Evolutionary conservation across 2,329 filamentous ascomycete species (phyloP).

Genomic region (Cordyceps cateniannulata): DNA sequence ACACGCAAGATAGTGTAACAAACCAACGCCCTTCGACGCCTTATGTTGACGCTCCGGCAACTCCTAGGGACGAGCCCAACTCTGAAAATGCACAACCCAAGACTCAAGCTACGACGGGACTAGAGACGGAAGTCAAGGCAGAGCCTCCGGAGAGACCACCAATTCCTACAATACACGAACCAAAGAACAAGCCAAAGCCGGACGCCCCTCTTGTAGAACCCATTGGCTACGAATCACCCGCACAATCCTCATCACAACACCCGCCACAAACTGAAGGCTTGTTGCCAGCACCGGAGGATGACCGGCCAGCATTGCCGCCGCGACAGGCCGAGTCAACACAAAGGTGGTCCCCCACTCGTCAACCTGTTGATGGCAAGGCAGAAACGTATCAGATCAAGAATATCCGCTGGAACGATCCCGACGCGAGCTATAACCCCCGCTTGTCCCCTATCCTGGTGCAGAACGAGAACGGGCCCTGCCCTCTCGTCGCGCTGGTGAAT

Average conservation of each 20-base stretch:
- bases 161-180: background rate
- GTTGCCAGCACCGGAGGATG: constrained; percentile 10
- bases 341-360: constrained; percentile 33
- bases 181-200: background rate
- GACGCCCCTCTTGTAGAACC: background rate
- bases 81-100: background rate
- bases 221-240: constrained; percentile 5
- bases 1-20: background rate
- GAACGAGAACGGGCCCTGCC: constrained; percentile 91
- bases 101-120: background rate
- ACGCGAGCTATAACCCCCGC: constrained; percentile 53
- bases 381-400: constrained; percentile 94
- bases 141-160: background rate
- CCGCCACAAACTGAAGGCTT: background rate
- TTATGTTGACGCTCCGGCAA: background rate
- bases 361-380: constrained; percentile 39
- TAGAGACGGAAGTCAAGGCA: background rate
- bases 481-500: constrained; percentile 87
- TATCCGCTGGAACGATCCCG: constrained; percentile 73
- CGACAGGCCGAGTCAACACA: constrained; percentile 23
- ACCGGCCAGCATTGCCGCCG: constrained; percentile 33
- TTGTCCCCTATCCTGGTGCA: constrained; percentile 86
- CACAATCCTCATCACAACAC: background rate
- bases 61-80: background rate
- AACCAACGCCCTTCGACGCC: background rate